A percentile compares a stretch with the other conserved stretches of the same genome.
These are phyloP conservation scores for Aspergillus bridgeri DNA, from an alignment of 495 filamentous ascomycete genomes.

Conservation along the genomic window DNA sequence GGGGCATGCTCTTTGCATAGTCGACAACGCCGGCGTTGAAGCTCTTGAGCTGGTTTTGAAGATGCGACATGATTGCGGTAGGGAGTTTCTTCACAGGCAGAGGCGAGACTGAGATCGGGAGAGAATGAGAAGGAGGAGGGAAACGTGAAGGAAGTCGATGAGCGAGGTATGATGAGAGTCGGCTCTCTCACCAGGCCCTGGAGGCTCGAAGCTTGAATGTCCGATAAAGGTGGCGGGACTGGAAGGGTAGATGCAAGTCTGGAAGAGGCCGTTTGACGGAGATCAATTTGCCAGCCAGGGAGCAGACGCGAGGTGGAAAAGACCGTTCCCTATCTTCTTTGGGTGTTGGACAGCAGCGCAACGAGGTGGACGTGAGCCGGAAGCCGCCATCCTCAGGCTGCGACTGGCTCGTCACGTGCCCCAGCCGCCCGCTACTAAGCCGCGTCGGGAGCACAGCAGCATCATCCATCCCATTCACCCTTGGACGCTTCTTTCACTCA, in stretches of 20 bases:
- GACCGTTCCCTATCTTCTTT: not conserved
- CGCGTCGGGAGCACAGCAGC: slow-evolving; percentile 13
- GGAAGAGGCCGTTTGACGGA: not conserved
- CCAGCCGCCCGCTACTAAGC: slow-evolving; percentile 8
- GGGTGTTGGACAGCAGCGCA: not conserved
- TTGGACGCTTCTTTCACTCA: slow-evolving; percentile 5
- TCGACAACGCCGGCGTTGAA: slow-evolving; percentile 47
- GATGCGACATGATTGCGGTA: slow-evolving; percentile 40
- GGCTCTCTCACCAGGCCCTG: not conserved
- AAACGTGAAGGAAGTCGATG: not conserved
- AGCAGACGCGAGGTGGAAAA: not conserved
- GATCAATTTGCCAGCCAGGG: not conserved
- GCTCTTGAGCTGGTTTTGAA: slow-evolving; percentile 46
- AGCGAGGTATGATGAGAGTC: slow-evolving; percentile 5
- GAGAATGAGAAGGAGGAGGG: not conserved
- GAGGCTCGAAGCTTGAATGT: not conserved
- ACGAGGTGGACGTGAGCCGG: not conserved
- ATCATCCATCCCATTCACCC: slow-evolving; percentile 19
- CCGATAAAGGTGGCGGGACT: not conserved
- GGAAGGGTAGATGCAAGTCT: not conserved
- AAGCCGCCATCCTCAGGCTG: not conserved
- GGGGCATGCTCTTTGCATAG: slow-evolving; percentile 41
- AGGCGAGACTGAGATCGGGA: not conserved
- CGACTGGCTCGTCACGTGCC: slow-evolving; percentile 1
- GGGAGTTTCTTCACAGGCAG: not conserved